These are phyloP conservation scores for Globisporangium yorkense DNA, from an alignment of 352 stramenopile species.

Conservation along the genomic window DNA sequence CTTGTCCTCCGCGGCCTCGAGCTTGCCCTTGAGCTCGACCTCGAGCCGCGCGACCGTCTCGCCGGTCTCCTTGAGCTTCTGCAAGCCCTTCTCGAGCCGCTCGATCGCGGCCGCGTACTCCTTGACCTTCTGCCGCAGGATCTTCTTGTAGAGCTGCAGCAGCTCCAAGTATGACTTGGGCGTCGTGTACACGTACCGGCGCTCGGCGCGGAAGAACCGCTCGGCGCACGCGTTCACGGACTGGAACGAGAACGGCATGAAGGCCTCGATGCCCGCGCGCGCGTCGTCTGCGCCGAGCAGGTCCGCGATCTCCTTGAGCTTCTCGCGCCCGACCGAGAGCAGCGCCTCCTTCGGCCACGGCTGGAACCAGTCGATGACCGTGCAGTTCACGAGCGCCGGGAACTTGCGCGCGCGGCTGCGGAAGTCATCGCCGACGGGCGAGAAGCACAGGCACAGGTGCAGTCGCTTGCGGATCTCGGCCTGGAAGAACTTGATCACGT, in stretches of 20 bases:
- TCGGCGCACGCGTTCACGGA: conserved; percentile 91
- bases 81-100: conserved; percentile 88
- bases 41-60: conserved; percentile 92
- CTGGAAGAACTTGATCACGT: conserved; percentile 95
- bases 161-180: conserved; percentile 95
- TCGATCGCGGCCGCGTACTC: conserved; percentile 88
- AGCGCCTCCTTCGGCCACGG: conserved; percentile 92
- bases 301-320: conserved; percentile 82
- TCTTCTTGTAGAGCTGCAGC: conserved; percentile 93
- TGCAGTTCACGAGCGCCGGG: conserved; percentile 94
- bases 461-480: conserved; percentile 92
- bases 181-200: conserved; percentile 93
- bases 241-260: conserved; percentile 95
- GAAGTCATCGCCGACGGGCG: conserved; percentile 94
- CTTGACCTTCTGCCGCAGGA: conserved; percentile 89
- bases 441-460: conserved; percentile 94
- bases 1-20: conserved; percentile 95
- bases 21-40: conserved; percentile 92
- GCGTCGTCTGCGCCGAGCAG: conserved; percentile 78
- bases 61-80: conserved; percentile 91
- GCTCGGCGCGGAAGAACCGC: conserved; percentile 87
- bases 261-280: conserved; percentile 89
- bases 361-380: conserved; percentile 95
- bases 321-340: conserved; percentile 86
- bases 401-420: conserved; percentile 92